phyloP scores from a whole-genome alignment of 179 eudicot species.

The Carnegiea gigantea region DNA sequence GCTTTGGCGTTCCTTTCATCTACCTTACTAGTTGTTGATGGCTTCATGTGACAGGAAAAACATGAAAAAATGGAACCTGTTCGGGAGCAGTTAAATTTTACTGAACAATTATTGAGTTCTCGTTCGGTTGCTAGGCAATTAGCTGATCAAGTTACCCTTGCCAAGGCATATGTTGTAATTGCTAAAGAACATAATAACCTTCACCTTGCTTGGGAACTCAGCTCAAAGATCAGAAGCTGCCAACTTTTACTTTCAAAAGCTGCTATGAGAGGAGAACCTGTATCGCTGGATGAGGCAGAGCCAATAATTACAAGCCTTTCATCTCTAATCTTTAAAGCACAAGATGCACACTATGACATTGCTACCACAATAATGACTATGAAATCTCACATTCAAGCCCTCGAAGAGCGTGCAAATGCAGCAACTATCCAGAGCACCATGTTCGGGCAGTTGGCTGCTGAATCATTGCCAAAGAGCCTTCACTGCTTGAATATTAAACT shows the following conservation, averaged over 20 bases:
- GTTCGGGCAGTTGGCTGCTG: slow-evolving; percentile 72
- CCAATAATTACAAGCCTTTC: slow-evolving; percentile 58
- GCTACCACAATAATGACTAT: slow-evolving; percentile 80
- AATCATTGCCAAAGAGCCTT: slow-evolving; percentile 67
- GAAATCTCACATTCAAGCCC: slow-evolving; percentile 88
- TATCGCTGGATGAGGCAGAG: slow-evolving; percentile 59
- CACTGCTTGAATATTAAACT: slow-evolving; percentile 62
- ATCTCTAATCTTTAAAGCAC: slow-evolving; percentile 65
- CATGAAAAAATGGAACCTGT: slow-evolving; percentile 28
- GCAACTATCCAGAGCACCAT: slow-evolving; percentile 65
- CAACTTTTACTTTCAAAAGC: slow-evolving; percentile 76
- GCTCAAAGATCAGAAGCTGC: slow-evolving; percentile 68
- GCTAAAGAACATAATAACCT: slow-evolving; percentile 83
- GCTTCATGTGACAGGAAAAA: slow-evolving; percentile 46
- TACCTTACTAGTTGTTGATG: slow-evolving; percentile 5
- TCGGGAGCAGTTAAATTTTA: slow-evolving; percentile 38
- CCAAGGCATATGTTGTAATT: slow-evolving; percentile 74
- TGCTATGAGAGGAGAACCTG: slow-evolving; percentile 64
- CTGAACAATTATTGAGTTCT: slow-evolving; percentile 48
- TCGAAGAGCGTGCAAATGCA: slow-evolving; percentile 75
- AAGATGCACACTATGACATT: slow-evolving; percentile 78
- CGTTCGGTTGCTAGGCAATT: slow-evolving; percentile 69
- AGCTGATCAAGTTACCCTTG: slow-evolving; percentile 77
- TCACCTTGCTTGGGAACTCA: slow-evolving; percentile 84
- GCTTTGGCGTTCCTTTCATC: background rate